Conservation (phyloP, 805 yeast genomes). For the Kockiozyma suomiensis region DNA sequence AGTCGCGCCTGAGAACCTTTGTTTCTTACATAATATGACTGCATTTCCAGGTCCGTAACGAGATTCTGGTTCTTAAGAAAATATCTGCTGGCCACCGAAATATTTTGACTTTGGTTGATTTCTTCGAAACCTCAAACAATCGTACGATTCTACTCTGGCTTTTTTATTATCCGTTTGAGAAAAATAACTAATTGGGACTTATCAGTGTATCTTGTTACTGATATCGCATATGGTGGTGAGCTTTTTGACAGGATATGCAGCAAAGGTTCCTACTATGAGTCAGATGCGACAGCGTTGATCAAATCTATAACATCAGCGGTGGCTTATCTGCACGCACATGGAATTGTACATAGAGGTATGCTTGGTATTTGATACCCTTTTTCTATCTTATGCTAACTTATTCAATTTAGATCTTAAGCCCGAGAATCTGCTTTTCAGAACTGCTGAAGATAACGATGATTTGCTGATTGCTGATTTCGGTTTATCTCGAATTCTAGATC, state of each 20-base stretch:
- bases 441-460: slow-evolving; percentile 45
- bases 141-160: slow-evolving; percentile 41
- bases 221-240: slow-evolving; percentile 68
- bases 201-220: slow-evolving; percentile 57
- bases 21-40: slow-evolving; percentile 53
- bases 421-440: slow-evolving; percentile 62
- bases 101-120: slow-evolving; percentile 64
- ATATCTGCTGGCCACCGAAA: slow-evolving; percentile 56
- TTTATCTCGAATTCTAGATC: slow-evolving; percentile 54
- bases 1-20: slow-evolving; percentile 61
- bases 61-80: slow-evolving; percentile 57
- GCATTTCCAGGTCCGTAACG: slow-evolving; percentile 54
- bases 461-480: slow-evolving; percentile 67
- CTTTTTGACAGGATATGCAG: slow-evolving; percentile 60
- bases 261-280: slow-evolving; percentile 51
- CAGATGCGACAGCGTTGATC: slow-evolving; percentile 55
- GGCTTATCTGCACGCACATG: slow-evolving; percentile 58
- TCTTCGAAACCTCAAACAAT: slow-evolving; percentile 65
- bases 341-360: slow-evolving; percentile 59
- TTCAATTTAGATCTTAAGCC: slow-evolving; percentile 59
- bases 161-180: no score
- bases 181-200: no score
- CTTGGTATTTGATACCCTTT: background rate
- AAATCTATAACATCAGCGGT: slow-evolving; percentile 57
- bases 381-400: background rate